Evolutionary conservation across 805 yeast genomes (phyloP), one percentile per base, ranked within the genome.

Genomic region (Kuraishia capsulata): DNA sequence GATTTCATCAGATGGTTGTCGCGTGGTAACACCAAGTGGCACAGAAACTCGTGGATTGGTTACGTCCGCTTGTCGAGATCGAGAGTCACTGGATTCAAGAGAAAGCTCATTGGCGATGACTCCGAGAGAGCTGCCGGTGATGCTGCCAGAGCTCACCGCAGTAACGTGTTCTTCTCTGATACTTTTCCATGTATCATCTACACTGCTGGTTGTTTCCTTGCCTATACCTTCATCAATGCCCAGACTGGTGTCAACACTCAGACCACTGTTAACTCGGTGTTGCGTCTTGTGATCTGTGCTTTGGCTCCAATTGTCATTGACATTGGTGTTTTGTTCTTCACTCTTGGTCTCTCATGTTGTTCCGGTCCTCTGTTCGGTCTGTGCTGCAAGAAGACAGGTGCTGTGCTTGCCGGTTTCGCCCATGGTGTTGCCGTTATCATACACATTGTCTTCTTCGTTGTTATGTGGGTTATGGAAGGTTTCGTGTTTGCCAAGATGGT

Each of bases 361-460:
- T 86, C 96, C 21, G 99, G 99, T 61, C 98, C 99, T 51, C 52
- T 90, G 57, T 76, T 90, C 47, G 92, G 92, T 42, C 62, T 89
- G 67, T 90, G 98, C 65, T 90, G 97, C 70, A 89, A 89, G 77
- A 82, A 84, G 72, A 89, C 97, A 37, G 95, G 96, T 65, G 81
- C 96, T 9, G 95, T 87, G 30, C 79, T 79, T 65, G 99, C 99
- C 30, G 96, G 86, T 54, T 64, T 92, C 59, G 96, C 97, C 17
- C 98, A 92, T 57, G 97, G 96, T 65, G 69, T 86, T 52, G 88
- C 97, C 14, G 97, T 94, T 39, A 61, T 94, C 51, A 69, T 87
- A 47, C 94, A 90, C 69, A 67, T 92, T 49, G 69, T 81, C 30
- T 85, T 86, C 73, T 90, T 87, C 68, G 83, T 90, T 62, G 85